Evolutionary conservation across 495 filamentous ascomycete genomes (phyloP).

Genomic region (Penicillium odoratum): DNA sequence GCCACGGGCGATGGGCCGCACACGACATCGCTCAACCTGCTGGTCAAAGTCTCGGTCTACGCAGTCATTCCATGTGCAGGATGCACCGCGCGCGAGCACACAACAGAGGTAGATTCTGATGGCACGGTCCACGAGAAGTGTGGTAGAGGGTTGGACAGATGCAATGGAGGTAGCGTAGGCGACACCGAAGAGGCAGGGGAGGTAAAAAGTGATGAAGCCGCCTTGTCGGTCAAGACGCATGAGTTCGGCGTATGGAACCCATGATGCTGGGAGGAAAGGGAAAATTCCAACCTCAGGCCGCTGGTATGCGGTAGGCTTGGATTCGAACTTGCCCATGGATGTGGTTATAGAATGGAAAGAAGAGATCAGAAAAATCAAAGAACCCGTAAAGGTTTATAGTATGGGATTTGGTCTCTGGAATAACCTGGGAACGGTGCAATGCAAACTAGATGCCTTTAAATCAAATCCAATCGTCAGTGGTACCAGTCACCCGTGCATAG

Average conservation of each 20-base stretch:
- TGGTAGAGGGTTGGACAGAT: neutral
- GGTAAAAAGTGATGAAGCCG: slow-evolving; percentile 36
- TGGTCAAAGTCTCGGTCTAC: slow-evolving; percentile 45
- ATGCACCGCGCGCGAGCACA: slow-evolving; percentile 30
- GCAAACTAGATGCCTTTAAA: neutral
- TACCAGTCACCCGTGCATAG: neutral
- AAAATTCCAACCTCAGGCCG: neutral
- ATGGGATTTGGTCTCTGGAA: too few relatives aligned
- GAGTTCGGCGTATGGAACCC: slow-evolving; percentile 41
- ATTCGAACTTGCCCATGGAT: neutral
- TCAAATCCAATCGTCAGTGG: neutral
- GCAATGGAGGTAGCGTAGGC: slow-evolving; percentile 23
- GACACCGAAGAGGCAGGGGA: slow-evolving; percentile 34
- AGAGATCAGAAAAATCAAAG: neutral
- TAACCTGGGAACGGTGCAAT: too few relatives aligned
- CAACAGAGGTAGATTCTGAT: slow-evolving; percentile 13
- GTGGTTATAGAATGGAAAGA: neutral
- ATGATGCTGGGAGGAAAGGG: slow-evolving; percentile 1
- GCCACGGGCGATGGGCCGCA: slow-evolving; percentile 47
- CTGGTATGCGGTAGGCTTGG: neutral
- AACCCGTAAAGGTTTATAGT: neutral
- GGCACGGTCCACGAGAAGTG: neutral
- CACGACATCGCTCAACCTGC: slow-evolving; percentile 34
- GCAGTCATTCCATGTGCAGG: slow-evolving; percentile 48
- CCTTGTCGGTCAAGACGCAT: slow-evolving; percentile 41